phyloP scores from a whole-genome alignment of 73 alveolate genomes.

The Paramecium octaurelia region DNA sequence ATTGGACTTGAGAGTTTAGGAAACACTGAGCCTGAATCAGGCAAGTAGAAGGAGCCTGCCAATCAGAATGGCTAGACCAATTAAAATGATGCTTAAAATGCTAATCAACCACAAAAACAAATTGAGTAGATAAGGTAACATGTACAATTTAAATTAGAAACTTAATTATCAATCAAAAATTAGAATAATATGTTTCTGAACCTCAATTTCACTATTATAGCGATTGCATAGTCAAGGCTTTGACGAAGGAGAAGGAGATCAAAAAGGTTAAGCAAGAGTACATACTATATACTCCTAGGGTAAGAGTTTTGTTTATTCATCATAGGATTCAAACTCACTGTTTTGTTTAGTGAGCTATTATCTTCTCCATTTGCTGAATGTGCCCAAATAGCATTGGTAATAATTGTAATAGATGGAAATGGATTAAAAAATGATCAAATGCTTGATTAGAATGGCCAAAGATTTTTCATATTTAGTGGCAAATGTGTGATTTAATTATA shows the following conservation, averaged over 20 bases:
- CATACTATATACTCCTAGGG: neutral
- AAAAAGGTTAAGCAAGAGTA: neutral
- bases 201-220: neutral
- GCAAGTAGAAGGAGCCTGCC: neutral
- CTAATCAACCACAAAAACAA: neutral
- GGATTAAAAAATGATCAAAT: neutral
- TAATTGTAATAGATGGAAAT: neutral
- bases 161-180: neutral
- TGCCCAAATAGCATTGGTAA: neutral
- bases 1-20: neutral
- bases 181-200: neutral
- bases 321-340: neutral
- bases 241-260: neutral
- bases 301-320: neutral
- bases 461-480: neutral
- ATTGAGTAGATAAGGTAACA: neutral
- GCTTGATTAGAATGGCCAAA: neutral
- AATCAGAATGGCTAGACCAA: neutral
- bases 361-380: neutral
- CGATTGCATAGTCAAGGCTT: neutral
- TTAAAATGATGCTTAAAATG: neutral
- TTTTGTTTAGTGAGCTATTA: neutral
- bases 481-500: neutral
- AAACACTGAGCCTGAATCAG: neutral
- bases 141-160: neutral